Evolutionary conservation across 2,329 filamentous ascomycete species (phyloP).

Genomic region (Xylaria sp.): DNA sequence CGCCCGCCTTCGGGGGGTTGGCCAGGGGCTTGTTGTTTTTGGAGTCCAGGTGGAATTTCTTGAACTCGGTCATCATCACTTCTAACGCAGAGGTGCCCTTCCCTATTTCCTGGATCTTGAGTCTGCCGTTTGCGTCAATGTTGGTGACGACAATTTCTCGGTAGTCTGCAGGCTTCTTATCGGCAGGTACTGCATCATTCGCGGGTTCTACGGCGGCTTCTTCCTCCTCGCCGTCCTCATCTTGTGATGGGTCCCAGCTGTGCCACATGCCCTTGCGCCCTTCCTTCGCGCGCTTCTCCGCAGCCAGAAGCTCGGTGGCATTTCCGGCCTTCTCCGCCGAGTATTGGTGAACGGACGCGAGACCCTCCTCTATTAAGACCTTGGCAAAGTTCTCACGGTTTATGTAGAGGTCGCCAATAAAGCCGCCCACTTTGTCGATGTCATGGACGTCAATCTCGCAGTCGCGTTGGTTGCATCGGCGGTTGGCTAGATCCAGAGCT

Average conservation of each 20-base stretch:
- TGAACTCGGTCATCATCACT: conserved; percentile 87
- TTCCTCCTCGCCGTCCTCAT: conserved; percentile 64
- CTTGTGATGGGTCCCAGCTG: conserved; percentile 89
- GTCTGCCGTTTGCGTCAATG: conserved; percentile 76
- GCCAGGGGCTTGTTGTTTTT: conserved; percentile 75
- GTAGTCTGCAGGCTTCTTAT: conserved; percentile 79
- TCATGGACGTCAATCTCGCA: conserved; percentile 95
- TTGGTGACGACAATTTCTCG: conserved; percentile 92
- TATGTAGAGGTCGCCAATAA: conserved; percentile 92
- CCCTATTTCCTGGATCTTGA: conserved; percentile 92
- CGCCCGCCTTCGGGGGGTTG: conserved; percentile 83
- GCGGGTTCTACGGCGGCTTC: conserved; percentile 54
- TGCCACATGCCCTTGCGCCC: conserved; percentile 87
- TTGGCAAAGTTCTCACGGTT: conserved; percentile 97
- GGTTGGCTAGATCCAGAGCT: conserved; percentile 87
- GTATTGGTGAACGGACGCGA: conserved; percentile 90
- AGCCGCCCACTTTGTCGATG: conserved; percentile 94
- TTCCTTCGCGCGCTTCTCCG: conserved; percentile 88
- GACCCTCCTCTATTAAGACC: conserved; percentile 87
- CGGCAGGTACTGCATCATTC: conserved; percentile 54
- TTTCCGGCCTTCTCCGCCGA: conserved; percentile 96
- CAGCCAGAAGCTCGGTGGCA: conserved; percentile 80
- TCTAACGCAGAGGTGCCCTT: conserved; percentile 83
- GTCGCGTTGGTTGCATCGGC: conserved; percentile 88
- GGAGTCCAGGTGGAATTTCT: conserved; percentile 84